Base-by-base conservation (phyloP, 768 basidiomycete genomes). In the Steccherinum ochraceum region DNA sequence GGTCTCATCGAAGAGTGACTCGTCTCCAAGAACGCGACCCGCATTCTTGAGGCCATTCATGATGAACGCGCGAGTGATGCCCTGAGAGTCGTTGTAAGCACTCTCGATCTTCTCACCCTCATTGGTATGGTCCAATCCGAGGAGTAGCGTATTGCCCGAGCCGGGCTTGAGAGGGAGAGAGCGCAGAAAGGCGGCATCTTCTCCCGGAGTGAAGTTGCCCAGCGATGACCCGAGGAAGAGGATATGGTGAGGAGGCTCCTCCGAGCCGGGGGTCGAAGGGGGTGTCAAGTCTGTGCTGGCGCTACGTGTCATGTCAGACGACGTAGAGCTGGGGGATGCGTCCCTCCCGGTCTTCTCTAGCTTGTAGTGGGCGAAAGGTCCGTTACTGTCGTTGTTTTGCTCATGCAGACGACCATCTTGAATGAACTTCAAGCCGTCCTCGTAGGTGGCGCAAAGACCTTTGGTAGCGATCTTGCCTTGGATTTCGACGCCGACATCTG, bases 201-300 rank as follows among this genome's bases (percentile, higher is more conserved):
- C 85, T 3, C 72, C 71, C 12, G 92, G 78, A 4, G 73, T 60
- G 65, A 98, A 97, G 71, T 97, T 98, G 5, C 94, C 96, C 5
- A 98, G 64, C 0, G 91, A 90, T 0, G 89, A 93, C 0, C 95
- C 96, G 16, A 98, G 72, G 72, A 96, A 97, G 54, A 98, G 72
- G 48, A 97, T 71, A 61, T 96, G 93, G 25, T 92, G 66, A 12
- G 88, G 84, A 2, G 69, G 66, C 42, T 70, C 64, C 19, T 61
- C 58, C 21, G 66, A 67, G 19, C 74, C 79, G 40, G 76, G 78
- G 0, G 77, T 79, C 19, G 80, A 77, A 10, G 74, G 72, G 3
- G 65, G 61, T 3, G 69, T 70, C 0, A 49, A 52, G 24, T 59
- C 62, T 11, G 55, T 53, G 7, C 57, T 52, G 27, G 50, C 53